Percentiles rank a stretch among this genome's conserved stretches.
phyloP scores from a whole-genome alignment of 495 filamentous ascomycete species.

The Aspergillus avenaceus region DNA sequence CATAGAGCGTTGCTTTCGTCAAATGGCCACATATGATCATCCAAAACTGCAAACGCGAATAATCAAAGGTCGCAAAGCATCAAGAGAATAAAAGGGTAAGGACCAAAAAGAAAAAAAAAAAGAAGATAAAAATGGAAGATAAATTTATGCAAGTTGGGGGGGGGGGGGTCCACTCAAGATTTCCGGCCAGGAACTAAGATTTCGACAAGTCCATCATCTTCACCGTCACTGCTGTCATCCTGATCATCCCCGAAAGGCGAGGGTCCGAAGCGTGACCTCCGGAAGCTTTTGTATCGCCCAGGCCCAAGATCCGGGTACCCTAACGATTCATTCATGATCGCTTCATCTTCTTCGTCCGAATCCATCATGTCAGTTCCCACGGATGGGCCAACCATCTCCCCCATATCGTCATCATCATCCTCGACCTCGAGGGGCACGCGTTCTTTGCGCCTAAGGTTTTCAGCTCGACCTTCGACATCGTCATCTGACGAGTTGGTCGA shows the following conservation, averaged over 20 bases:
- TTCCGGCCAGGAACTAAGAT: conserved; percentile 42
- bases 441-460: conserved; percentile 32
- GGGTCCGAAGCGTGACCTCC: conserved; percentile 25
- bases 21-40: background rate
- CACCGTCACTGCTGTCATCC: conserved; percentile 45
- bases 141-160: conserved; percentile 12
- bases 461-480: conserved; percentile 29
- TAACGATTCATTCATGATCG: conserved; percentile 45
- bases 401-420: conserved; percentile 48
- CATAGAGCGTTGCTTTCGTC: background rate
- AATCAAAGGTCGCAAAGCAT: background rate
- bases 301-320: conserved; percentile 38
- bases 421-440: conserved; percentile 45
- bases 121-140: conserved; percentile 11
- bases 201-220: conserved; percentile 48
- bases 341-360: conserved; percentile 46
- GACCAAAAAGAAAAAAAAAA: conserved; percentile 8
- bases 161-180: conserved; percentile 26
- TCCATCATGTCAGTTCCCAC: conserved; percentile 36
- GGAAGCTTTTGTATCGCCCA: conserved; percentile 32
- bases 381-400: conserved; percentile 44
- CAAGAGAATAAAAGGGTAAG: too few relatives aligned
- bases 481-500: conserved; percentile 42
- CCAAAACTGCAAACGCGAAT: background rate
- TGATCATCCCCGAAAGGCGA: conserved; percentile 39